Conservation (phyloP, 2,329 filamentous ascomycete species). For the Botrytis tulipae region DNA sequence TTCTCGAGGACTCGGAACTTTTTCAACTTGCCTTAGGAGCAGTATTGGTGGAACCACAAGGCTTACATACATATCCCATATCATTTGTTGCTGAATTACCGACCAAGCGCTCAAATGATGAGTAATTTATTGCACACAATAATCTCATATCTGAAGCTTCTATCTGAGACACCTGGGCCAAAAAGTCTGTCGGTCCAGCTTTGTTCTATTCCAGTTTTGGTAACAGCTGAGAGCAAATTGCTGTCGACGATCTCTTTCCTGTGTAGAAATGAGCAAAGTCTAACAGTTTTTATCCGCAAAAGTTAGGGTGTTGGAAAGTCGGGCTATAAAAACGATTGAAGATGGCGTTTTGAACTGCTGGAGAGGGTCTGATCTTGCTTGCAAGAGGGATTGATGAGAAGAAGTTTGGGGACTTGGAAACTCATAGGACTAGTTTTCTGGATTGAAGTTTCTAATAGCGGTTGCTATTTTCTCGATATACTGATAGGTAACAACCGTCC, state of each 20-base stretch:
- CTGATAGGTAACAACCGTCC: neutral
- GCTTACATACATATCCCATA: no score
- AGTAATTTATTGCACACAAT: no score
- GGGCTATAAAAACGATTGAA: neutral
- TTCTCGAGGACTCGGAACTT: neutral
- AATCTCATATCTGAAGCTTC: neutral
- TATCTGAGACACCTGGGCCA: neutral
- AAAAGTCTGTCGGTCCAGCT: neutral
- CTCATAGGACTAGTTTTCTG: neutral
- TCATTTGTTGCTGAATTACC: no score
- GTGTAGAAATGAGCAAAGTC: neutral
- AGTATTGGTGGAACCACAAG: neutral
- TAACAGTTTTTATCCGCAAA: no score
- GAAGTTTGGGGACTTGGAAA: neutral
- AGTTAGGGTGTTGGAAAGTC: neutral
- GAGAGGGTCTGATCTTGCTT: neutral
- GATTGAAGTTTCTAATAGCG: neutral
- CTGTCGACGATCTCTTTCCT: neutral
- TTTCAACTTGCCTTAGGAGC: neutral
- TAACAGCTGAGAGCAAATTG: no score
- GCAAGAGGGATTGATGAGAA: neutral
- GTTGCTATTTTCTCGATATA: neutral
- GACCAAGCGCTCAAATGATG: fast-evolving
- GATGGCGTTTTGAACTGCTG: neutral
- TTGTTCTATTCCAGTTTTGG: neutral